Conservation (phyloP, 129 eudicot species). For the Arctium minus region DNA sequence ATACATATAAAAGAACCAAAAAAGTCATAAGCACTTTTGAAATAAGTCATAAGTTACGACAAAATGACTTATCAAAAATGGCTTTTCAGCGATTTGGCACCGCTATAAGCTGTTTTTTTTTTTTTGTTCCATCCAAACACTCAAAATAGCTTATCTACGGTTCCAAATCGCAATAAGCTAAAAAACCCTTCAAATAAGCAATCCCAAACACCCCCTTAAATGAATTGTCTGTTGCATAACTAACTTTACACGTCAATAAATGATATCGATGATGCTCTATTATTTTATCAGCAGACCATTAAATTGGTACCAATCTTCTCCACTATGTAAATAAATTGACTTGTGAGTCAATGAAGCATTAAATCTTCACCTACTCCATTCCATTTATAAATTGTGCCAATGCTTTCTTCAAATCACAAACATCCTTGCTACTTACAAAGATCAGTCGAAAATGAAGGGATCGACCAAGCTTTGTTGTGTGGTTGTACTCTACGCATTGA, state of each 20-base stretch:
- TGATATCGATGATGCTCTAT: background rate
- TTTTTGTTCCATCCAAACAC: no score
- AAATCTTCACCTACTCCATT: conserved; percentile 22
- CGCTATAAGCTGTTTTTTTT: no score
- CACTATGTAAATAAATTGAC: background rate
- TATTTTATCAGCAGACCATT: background rate
- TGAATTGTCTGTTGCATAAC: background rate
- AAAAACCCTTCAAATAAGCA: no score
- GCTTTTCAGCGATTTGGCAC: no score
- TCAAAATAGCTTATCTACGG: no score
- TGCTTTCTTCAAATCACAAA: conserved; percentile 14
- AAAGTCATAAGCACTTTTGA: no score
- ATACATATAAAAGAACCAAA: no score
- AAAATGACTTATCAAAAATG: no score
- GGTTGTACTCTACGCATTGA: conserved; percentile 14
- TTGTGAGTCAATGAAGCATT: conserved; percentile 3
- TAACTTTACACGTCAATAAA: background rate
- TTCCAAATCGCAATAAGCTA: no score
- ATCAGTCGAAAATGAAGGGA: conserved; percentile 6
- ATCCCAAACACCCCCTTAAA: no score
- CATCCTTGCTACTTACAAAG: background rate
- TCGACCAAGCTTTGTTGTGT: conserved; percentile 2
- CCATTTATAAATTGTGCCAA: conserved; percentile 8
- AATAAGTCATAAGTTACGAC: no score
- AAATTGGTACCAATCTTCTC: conserved; percentile 12